These are phyloP conservation scores for Mycena galericulata DNA, from an alignment of 768 basidiomycete genomes.

Conservation along the genomic window DNA sequence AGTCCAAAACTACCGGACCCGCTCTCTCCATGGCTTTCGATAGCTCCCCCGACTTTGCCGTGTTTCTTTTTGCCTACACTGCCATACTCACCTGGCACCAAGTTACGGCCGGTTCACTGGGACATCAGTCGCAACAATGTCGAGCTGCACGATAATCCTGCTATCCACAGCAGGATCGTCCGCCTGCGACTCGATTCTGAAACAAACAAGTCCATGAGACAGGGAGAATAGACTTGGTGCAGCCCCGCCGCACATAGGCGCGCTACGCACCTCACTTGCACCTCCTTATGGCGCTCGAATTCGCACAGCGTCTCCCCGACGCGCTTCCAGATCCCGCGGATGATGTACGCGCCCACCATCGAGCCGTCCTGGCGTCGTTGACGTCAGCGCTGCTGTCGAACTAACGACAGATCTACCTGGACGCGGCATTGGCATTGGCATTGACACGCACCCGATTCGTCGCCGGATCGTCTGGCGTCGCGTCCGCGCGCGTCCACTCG, in stretches of 20 bases:
- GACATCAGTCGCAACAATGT: slow-evolving; percentile 62
- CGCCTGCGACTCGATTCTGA: slow-evolving; percentile 58
- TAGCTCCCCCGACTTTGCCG: no score
- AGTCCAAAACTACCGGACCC: no score
- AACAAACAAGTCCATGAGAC: neutral
- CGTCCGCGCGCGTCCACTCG: slow-evolving; percentile 62
- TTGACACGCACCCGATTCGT: slow-evolving; percentile 58
- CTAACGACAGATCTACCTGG: no score
- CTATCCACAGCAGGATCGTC: slow-evolving; percentile 52
- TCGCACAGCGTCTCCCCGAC: slow-evolving; percentile 46
- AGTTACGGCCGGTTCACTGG: no score
- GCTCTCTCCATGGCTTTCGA: no score
- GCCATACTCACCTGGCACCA: no score
- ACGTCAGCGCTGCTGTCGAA: slow-evolving; percentile 1
- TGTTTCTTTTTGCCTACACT: no score
- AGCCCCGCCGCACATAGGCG: neutral
- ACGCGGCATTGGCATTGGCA: no score
- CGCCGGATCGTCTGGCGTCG: slow-evolving; percentile 53
- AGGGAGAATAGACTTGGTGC: no score
- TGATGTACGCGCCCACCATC: slow-evolving; percentile 63
- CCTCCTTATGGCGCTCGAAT: slow-evolving; percentile 63
- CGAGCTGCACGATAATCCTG: slow-evolving; percentile 60
- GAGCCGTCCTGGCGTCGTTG: slow-evolving; percentile 53
- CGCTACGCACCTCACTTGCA: slow-evolving; percentile 59
- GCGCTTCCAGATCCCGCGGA: slow-evolving; percentile 59